Base-by-base conservation (phyloP, 352 stramenopile genomes). In the Phytophthora sp. region DNA sequence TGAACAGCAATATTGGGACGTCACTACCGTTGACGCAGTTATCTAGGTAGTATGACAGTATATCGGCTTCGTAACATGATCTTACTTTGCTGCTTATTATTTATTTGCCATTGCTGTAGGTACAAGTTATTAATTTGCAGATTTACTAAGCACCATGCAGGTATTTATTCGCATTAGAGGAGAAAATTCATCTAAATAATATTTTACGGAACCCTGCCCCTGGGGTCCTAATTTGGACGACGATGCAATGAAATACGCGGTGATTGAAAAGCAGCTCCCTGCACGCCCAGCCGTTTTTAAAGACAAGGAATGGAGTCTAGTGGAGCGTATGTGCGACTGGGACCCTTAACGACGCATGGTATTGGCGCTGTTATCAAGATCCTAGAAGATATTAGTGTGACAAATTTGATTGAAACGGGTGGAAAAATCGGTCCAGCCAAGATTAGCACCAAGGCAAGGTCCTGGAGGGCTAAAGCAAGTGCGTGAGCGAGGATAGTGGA, bases 321-420 rank as follows among this genome's bases (percentile, higher is more conserved):
- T 76, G 5, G 8, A 57, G 45, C 50, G 54, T 2, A 76, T 75
- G 67, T 72, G 62, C 39, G 39, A 56, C 13, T 68, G 53, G 38
- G 32, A 68, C 10, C 49, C 66, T 30, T 26, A 56, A 4, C 24
- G 64, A 23, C 66, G 66, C 21, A 66, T 75, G 49, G 50, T 32
- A 72, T 72, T 42, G 67, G 54, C 6, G 37, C 63, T 34, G 67
- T 69, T 6, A 70, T 72, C 51, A 71, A 76, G 62, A 66, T 71
- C 32, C 41, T 71, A 28, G 62, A 71, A 49, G 55, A 71, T 62
- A 66, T 71, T 31, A 55, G 62, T 8, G 45, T 71, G 20, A 42
- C 32, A 18, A 66, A 66, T 31, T 45, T 71, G 31, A 35, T 69
- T 38, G 37, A 69, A 23, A 51, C 60, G 1, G 31, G 44, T 52